Evolutionary conservation across 176 grass and related monocot genomes (phyloP), one percentile per base, ranked within the genome.

Genomic region (Oryza brachyantha): DNA sequence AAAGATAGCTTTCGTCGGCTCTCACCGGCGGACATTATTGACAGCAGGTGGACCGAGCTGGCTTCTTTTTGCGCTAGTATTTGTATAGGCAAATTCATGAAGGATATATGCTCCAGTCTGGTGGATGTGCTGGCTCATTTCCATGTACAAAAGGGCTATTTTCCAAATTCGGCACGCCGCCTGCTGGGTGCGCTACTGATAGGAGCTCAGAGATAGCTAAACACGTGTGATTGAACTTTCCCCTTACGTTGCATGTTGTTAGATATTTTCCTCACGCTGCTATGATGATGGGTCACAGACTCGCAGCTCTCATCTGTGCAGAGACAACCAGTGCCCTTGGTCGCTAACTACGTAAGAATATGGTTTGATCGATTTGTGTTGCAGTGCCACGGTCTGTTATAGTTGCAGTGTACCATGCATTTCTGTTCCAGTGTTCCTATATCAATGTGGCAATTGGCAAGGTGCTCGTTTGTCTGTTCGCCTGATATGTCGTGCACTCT

Each of bases 101-200:
- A 37, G 46, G 17, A 35, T 40, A 59, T 40, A 59, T 48, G 45
- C 29, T 37, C 24, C 25, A 2, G 21, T 16, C 19, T 17, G 5
- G 34, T 16, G 41, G 14, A 45, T 38, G 28, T 63, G 76, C 42
- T 3, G 22, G 64, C 62, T 71, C 76, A 29, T 10, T 76, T 54
- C 32, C 3, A 52, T 78, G 80, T 84, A 87, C 80, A 88, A 52
- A 78, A 73, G 16, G 43, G 14, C 68, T 12, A 57, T 48, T 16
- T 37, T n/a, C n/a, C 22, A 67, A 37, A 41, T 60, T 62, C 8
- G 19, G 78, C 38, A 55, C 24, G 7, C 28, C 79, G 60, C 74
- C 85, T 83, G 36, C 74, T 87, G 29, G 64, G 71, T 81, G 77
- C 84, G 29, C 22, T 32, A 22, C 52, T 24, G n/a, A 14, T 62